Base-by-base conservation (phyloP, 257 asterid species). In the Anisodus acutangulus region DNA sequence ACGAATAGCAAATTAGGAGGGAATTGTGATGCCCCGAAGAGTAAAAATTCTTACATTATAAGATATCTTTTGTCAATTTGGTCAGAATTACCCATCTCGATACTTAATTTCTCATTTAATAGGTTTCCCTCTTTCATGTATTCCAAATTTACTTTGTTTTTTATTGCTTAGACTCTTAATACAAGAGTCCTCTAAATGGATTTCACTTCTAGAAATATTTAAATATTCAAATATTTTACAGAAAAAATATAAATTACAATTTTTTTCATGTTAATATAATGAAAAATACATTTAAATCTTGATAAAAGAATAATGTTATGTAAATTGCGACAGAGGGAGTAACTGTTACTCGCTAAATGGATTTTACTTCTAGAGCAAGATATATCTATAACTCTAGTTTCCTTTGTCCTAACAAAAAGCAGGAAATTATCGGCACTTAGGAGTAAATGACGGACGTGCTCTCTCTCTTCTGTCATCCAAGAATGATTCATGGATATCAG, bases 401-500 rank as follows among this genome's bases (percentile, higher is more conserved):
- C 37, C 15, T 10, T 53, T 35, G 66, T 55, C 8, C 15, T 54
- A 19, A 60, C 53, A 62, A 84, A 70, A 6, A 68, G 81, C 82
- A 45, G 88, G 88, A 63, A 67, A 84, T 57, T 82, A 83, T n/a
- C 84, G 83, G 5, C 80, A 82, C 82, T 67, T 79, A 5, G 64
- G 84, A 51, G 83, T 45, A 12, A 85, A 59, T 60, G 47, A 81
- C 35, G 91, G 85, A 84, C 78, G 92, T 92, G 97, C 94, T 93
- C 94, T 85, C 94, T 93, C 98, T 93, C 95, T 90, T 94, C 94
- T 94, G 97, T 94, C 97, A 90, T 88, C 92, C 3, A 86, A 86
- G 10, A 88, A 84, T 78, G 81, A 74, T 78, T 39, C 53, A 41
- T 87, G 83, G 91, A 86, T 79, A 74, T 84, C 88, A 11, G 54